Evolutionary conservation across 352 stramenopile genomes (phyloP), one percentile per base, ranked within the genome.

Genomic region (Pythium rhizo-oryzae): DNA sequence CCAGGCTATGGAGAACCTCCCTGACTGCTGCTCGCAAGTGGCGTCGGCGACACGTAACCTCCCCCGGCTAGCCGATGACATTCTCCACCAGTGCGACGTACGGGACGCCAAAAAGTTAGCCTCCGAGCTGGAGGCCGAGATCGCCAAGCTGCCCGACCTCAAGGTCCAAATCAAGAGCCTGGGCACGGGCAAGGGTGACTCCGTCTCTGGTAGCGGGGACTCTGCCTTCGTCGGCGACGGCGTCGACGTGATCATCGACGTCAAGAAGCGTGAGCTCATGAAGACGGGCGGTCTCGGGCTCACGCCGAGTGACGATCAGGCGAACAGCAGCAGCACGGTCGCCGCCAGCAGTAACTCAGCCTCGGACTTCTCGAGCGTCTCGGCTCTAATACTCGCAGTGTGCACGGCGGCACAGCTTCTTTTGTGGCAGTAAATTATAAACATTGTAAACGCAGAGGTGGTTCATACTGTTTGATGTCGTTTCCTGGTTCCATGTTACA

Each of bases 241-340:
- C 25, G 67, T 82, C 12, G 76, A 82, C 55, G 70, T 82, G 12
- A 69, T 82, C 55, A 78, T 82, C 50, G 73, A 80, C 49, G 76
- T 82, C 25, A 82, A 82, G 62, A 80, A 78, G 65, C 72, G 76
- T 39, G 76, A 80, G 56, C 51, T 80, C 24, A 78, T 82, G 72
- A 78, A 79, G 37, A 43, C 49, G 0, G 62, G 61, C 46, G 59
- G 53, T 0, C 46, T 56, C 28, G 58, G 46, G 18, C 46, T 64
- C 44, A 57, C 58, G 21, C 57, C 58, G 7, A 64, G 33, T 30
- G 41, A 57, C 50, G 57, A n/a, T 18, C 39, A 58, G 8, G 43
- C 24, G 8, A 16, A 50, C 12, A 64, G 43, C 50, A 64, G 43
- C 50, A 62, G 49, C 37, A 59, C 35, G 13, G 46, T 50, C 47